Conservation (phyloP, 192 early-diverging fungal genomes). For the Rhizoclosmatium sp. region DNA sequence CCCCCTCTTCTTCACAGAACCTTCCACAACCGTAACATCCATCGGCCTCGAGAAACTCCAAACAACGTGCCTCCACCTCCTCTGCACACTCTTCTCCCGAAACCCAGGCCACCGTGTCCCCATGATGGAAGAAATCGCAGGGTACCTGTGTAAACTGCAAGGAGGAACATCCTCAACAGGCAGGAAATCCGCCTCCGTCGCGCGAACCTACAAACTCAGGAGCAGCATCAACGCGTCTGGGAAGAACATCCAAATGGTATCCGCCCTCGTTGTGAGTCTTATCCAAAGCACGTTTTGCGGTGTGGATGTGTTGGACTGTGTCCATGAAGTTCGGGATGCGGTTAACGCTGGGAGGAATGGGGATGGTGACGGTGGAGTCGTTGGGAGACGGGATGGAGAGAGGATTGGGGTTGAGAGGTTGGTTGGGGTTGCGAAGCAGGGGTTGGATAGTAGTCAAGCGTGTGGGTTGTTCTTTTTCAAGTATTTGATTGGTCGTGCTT, state of each 20-base stretch:
- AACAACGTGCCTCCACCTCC: slow-evolving; percentile 35
- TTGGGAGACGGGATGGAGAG: background rate
- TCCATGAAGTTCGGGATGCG: slow-evolving; percentile 30
- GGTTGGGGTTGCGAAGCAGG: slow-evolving; percentile 15
- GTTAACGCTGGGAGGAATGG: background rate
- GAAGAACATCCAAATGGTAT: slow-evolving; percentile 73
- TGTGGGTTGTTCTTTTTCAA: slow-evolving; percentile 41
- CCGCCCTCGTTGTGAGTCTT: slow-evolving; percentile 76
- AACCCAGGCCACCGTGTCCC: slow-evolving; percentile 71
- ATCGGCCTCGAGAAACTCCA: slow-evolving; percentile 46
- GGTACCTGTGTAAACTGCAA: slow-evolving; percentile 74
- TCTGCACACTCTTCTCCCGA: slow-evolving; percentile 57
- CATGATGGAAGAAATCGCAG: slow-evolving; percentile 89
- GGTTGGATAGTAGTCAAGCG: slow-evolving; percentile 25
- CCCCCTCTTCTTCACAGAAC: slow-evolving; percentile 49
- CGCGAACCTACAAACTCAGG: slow-evolving; percentile 39
- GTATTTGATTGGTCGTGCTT: slow-evolving; percentile 54
- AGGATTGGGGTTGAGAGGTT: background rate
- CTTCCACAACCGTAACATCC: background rate
- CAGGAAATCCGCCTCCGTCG: too few species aligned
- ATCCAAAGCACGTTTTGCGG: slow-evolving; percentile 62
- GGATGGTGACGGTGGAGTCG: background rate
- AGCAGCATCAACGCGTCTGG: slow-evolving; percentile 46
- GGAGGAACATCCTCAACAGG: slow-evolving; percentile 51
- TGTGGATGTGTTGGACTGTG: slow-evolving; percentile 3